phyloP scores from a whole-genome alignment of 2,329 filamentous ascomycete genomes.

The Lasiodiplodia sp. region DNA sequence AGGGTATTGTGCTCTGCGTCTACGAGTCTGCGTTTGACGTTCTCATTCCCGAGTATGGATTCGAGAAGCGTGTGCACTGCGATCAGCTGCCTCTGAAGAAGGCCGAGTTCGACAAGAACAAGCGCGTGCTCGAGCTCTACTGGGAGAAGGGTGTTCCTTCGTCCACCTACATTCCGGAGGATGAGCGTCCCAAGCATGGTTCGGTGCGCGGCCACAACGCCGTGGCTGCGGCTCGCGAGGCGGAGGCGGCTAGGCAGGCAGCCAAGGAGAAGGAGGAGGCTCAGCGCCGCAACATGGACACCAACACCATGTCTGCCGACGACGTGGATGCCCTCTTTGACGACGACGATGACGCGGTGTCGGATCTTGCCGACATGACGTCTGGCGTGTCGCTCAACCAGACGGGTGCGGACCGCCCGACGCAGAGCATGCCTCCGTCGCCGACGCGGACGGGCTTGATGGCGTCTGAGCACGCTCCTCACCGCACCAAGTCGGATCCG shows the following conservation, averaged over 20 bases:
- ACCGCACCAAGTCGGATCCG: slow-evolving; percentile 93
- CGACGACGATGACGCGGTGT: slow-evolving; percentile 76
- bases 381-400: slow-evolving; percentile 83
- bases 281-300: slow-evolving; percentile 91
- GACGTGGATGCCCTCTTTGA: slow-evolving; percentile 96
- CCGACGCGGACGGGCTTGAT: slow-evolving; percentile 75
- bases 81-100: slow-evolving; percentile 98
- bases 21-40: slow-evolving; percentile 99
- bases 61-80: slow-evolving; percentile 99
- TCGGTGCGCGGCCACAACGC: slow-evolving; percentile 77
- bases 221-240: slow-evolving; percentile 77
- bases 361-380: slow-evolving; percentile 87
- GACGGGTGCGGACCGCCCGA: slow-evolving; percentile 75
- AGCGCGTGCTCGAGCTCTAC: slow-evolving; percentile 92
- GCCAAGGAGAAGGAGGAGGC: slow-evolving; percentile 90
- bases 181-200: slow-evolving; percentile 88
- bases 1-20: slow-evolving; percentile 94
- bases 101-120: slow-evolving; percentile 98
- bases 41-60: slow-evolving; percentile 96
- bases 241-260: slow-evolving; percentile 80
- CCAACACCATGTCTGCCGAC: slow-evolving; percentile 90
- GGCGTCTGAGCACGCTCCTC: slow-evolving; percentile 70
- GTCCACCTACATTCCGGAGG: slow-evolving; percentile 93
- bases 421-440: slow-evolving; percentile 93
- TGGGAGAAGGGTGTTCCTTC: slow-evolving; percentile 99